Base-by-base conservation (phyloP, 805 yeast genomes). In the Naumovozyma baii region DNA sequence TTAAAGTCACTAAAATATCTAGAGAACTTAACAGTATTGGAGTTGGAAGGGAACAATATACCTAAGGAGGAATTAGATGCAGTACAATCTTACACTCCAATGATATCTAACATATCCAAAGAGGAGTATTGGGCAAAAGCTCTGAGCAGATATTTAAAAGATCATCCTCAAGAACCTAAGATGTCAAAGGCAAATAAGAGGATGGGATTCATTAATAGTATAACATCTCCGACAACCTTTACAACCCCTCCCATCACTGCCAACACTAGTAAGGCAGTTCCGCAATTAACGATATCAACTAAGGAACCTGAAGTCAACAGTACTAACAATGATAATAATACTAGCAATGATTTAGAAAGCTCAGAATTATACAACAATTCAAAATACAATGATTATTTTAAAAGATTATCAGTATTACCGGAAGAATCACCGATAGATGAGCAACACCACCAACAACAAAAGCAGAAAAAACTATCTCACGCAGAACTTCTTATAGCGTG, bases 181-280 rank as follows among this genome's bases (percentile, higher is more conserved):
- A 41, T 48, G 36, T 70, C 82, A n/a, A 69, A 77, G 40, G 83
- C 85, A 3, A 75, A 84, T 0, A 76, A 81, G 52, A 66, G 90
- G 45, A 81, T 80, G 87, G 90, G 88, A 0, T 72, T 82, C 39
- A 76, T 82, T 30, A 52, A 46, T 31, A 44, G 51, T 8, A 31
- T 46, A 25, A 29, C 13, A 9, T 5, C 31, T 29, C 13, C 31
- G 7, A n/a, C 15, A n/a, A 8, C 31, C 15, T 29, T 14, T 9
- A 22, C 28, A 8, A 22, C 28, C 12, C 28, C 28, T 8, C 7
- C 28, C 10, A 22, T 7, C 28, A 22, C 28, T 8, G 12, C 7
- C 12, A 29, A 13, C 15, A 9, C 13, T 13, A 29, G 31, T 29
- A 29, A 29, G 5, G 14, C 5, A 8, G 15, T 12, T 14, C 5